These are phyloP conservation scores for Sporisorium reilianum DNA, from an alignment of 1,284 basidiomycete genomes.

Conservation along the genomic window DNA sequence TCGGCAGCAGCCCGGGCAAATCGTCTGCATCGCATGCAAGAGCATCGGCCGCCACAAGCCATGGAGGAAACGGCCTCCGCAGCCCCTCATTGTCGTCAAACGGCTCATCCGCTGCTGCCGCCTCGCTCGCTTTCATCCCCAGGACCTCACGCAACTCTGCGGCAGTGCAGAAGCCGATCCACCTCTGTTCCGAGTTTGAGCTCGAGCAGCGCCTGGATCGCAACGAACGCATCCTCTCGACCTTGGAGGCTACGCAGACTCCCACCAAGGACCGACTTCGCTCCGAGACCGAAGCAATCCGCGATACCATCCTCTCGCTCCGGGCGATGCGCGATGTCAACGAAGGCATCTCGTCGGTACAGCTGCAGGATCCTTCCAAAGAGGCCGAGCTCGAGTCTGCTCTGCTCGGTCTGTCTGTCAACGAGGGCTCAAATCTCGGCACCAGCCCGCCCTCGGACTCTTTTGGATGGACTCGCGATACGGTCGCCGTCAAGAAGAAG, in stretches of 20 bases:
- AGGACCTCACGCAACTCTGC: slow-evolving; percentile 38
- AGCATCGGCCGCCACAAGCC: slow-evolving; percentile 4
- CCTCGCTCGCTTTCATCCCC: slow-evolving; percentile 46
- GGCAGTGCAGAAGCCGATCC: slow-evolving; percentile 41
- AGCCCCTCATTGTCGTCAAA: slow-evolving; percentile 7
- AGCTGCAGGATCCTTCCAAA: slow-evolving; percentile 33
- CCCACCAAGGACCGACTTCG: slow-evolving; percentile 35
- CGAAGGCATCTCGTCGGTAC: slow-evolving; percentile 32
- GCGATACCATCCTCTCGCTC: slow-evolving; percentile 35
- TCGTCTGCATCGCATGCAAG: slow-evolving; percentile 10
- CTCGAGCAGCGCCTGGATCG: slow-evolving; percentile 53
- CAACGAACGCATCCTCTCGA: slow-evolving; percentile 45
- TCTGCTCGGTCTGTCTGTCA: slow-evolving; percentile 37
- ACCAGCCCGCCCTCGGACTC: slow-evolving; percentile 30
- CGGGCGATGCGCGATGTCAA: slow-evolving; percentile 41
- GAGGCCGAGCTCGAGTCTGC: slow-evolving; percentile 45
- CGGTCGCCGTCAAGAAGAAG: slow-evolving; percentile 46
- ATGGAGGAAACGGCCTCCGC: slow-evolving; percentile 6
- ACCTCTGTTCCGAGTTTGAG: slow-evolving; percentile 47
- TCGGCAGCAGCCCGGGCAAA: neutral
- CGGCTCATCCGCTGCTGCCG: slow-evolving; percentile 19
- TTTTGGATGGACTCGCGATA: slow-evolving; percentile 46
- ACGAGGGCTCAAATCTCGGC: slow-evolving; percentile 16
- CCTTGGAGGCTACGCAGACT: slow-evolving; percentile 19
- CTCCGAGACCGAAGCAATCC: slow-evolving; percentile 36